Evolutionary conservation across 495 filamentous ascomycete genomes (phyloP).

Genomic region (Stereocaulon alpinum): DNA sequence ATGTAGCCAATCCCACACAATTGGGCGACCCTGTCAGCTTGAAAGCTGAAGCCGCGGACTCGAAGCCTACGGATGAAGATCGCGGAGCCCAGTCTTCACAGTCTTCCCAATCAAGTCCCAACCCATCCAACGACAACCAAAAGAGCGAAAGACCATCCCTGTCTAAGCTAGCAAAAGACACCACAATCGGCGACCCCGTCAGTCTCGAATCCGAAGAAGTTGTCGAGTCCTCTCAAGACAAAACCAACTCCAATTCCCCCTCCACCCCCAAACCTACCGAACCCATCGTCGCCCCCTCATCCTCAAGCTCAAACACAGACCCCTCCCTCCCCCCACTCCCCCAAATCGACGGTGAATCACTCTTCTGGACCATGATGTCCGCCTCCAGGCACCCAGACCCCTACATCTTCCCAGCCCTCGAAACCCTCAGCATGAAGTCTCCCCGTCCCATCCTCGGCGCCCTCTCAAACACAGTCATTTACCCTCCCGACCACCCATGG

Average conservation of each 20-base stretch:
- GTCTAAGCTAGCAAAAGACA: slow-evolving; percentile 21
- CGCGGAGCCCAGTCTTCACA: slow-evolving; percentile 10
- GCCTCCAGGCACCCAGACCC: slow-evolving; percentile 61
- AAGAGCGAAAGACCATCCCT: slow-evolving; percentile 8
- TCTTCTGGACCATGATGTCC: slow-evolving; percentile 93
- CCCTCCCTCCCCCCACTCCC: slow-evolving; percentile 52
- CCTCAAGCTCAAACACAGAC: background rate
- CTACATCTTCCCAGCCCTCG: slow-evolving; percentile 75
- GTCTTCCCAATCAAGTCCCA: background rate
- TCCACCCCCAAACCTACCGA: background rate
- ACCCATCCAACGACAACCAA: background rate
- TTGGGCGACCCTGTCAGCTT: slow-evolving; percentile 21
- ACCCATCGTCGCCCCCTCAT: background rate
- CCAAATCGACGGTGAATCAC: slow-evolving; percentile 60
- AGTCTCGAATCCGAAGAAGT: slow-evolving; percentile 23
- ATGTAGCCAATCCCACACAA: slow-evolving; percentile 20
- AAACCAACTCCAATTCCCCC: background rate
- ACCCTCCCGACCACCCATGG: slow-evolving; percentile 55
- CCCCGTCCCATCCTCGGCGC: slow-evolving; percentile 67
- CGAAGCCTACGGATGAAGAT: slow-evolving; percentile 18
- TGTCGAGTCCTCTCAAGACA: slow-evolving; percentile 1
- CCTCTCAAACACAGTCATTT: slow-evolving; percentile 79
- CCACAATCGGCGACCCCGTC: slow-evolving; percentile 22
- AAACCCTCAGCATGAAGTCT: slow-evolving; percentile 24
- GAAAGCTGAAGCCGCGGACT: slow-evolving; percentile 22